Percentiles rank a stretch among this genome's conserved stretches.
Evolutionary conservation across 164 flowering plant species (phyloP).

Genomic region (Echeveria elegans): DNA sequence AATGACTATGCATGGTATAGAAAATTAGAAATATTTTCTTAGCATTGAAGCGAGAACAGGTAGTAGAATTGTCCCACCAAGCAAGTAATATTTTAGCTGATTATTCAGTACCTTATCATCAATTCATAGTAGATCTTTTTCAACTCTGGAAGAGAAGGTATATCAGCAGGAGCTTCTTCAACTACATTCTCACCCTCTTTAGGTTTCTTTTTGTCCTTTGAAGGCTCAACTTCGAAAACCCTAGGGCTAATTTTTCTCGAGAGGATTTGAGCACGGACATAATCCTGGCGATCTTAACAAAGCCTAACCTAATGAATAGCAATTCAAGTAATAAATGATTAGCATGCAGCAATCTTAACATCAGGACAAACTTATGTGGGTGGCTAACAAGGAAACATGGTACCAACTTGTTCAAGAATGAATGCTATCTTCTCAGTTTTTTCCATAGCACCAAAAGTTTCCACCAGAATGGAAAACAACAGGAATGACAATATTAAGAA

Average conservation of each 20-base stretch:
- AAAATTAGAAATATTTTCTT: too few species aligned
- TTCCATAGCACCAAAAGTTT: slow-evolving; percentile 98
- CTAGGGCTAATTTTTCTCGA: slow-evolving; percentile 88
- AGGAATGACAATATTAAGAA: not conserved
- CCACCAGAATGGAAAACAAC: slow-evolving; percentile 46
- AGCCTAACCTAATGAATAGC: slow-evolving; percentile 67
- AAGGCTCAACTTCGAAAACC: slow-evolving; percentile 70
- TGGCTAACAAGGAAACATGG: not conserved
- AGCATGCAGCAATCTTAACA: too few species aligned
- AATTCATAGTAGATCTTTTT: too few species aligned
- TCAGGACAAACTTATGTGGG: not conserved
- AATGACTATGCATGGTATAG: too few species aligned
- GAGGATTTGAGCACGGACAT: too few species aligned
- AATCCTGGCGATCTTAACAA: slow-evolving; percentile 88
- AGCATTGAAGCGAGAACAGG: too few species aligned
- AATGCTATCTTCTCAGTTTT: slow-evolving; percentile 91
- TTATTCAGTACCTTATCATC: slow-evolving; percentile 36
- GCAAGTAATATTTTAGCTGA: not conserved
- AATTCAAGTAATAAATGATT: not conserved
- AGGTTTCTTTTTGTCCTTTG: slow-evolving; percentile 94
- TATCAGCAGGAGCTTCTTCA: slow-evolving; percentile 87
- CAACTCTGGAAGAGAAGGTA: too few species aligned
- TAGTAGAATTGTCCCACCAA: too few species aligned
- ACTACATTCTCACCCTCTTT: slow-evolving; percentile 73
- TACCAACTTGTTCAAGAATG: slow-evolving; percentile 84